Evolutionary conservation across 345 rosid genomes (phyloP).

Genomic region (Bruguiera sexangula): DNA sequence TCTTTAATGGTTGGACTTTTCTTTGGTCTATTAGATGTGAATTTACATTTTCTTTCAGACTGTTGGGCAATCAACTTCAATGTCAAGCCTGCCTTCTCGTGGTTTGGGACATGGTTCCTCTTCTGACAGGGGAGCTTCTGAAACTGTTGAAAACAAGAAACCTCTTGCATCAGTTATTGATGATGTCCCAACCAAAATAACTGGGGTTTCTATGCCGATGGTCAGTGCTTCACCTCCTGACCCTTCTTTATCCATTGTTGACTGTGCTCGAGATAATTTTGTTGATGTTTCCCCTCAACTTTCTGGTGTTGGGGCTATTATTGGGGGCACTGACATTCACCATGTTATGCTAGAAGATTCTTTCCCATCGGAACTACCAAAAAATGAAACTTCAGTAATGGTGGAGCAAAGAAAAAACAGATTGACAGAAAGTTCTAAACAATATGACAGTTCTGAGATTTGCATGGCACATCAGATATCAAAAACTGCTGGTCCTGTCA

Average conservation of each 20-base stretch:
- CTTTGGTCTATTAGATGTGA: not conserved
- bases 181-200: conserved; percentile 28
- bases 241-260: conserved; percentile 29
- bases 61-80: conserved; percentile 32
- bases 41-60: conserved; percentile 23
- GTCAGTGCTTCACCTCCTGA: conserved; percentile 25
- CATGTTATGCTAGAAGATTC: conserved; percentile 23
- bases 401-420: conserved; percentile 15
- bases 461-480: conserved; percentile 25
- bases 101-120: conserved; percentile 32
- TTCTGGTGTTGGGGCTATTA: conserved; percentile 24
- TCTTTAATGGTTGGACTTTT: not conserved
- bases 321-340: not conserved
- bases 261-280: conserved; percentile 28
- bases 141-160: conserved; percentile 28
- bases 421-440: conserved; percentile 22
- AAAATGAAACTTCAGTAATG: conserved; percentile 22
- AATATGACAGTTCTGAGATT: conserved; percentile 30
- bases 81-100: conserved; percentile 20
- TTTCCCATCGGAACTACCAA: conserved; percentile 22
- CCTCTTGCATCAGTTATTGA: conserved; percentile 19
- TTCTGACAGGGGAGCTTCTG: conserved; percentile 31
- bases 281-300: conserved; percentile 28
- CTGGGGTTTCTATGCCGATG: conserved; percentile 23
- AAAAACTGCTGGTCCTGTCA: conserved; percentile 21